Percentiles rank a stretch among this genome's conserved stretches.
phyloP scores from a whole-genome alignment of 306 rosid species.

The Prunus mongolica region DNA sequence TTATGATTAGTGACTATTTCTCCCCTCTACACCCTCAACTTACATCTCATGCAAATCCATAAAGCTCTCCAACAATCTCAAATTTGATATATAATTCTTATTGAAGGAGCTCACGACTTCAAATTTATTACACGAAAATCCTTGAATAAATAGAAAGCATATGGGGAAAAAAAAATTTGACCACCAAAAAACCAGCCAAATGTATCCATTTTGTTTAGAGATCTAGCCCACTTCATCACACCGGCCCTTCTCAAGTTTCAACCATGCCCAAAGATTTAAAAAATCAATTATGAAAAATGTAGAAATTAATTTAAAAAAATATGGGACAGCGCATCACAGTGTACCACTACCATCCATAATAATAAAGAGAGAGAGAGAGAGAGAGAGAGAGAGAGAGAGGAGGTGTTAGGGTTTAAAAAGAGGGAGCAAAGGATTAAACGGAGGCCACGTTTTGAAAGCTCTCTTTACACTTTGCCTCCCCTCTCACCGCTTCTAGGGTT shows the following conservation, averaged over 20 bases:
- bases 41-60: not conserved
- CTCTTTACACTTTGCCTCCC: conserved; percentile 16
- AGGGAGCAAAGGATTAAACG: conserved; percentile 34
- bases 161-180: no score
- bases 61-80: not conserved
- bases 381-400: conserved; percentile 3
- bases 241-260: not conserved
- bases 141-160: not conserved
- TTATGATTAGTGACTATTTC: not conserved
- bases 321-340: not conserved
- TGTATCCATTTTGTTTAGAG: no score
- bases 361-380: conserved; percentile 7
- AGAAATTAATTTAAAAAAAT: not conserved
- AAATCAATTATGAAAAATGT: not conserved
- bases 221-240: not conserved
- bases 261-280: not conserved
- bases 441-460: conserved; percentile 36
- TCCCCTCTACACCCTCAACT: not conserved
- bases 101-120: not conserved
- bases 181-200: no score
- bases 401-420: conserved; percentile 17
- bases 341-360: conserved; percentile 11
- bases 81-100: not conserved
- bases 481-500: conserved; percentile 61
- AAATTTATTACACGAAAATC: not conserved